Percentiles rank a stretch among this genome's conserved stretches.
phyloP scores from a whole-genome alignment of 1,284 basidiomycete species.

The Ustilago hordei region DNA sequence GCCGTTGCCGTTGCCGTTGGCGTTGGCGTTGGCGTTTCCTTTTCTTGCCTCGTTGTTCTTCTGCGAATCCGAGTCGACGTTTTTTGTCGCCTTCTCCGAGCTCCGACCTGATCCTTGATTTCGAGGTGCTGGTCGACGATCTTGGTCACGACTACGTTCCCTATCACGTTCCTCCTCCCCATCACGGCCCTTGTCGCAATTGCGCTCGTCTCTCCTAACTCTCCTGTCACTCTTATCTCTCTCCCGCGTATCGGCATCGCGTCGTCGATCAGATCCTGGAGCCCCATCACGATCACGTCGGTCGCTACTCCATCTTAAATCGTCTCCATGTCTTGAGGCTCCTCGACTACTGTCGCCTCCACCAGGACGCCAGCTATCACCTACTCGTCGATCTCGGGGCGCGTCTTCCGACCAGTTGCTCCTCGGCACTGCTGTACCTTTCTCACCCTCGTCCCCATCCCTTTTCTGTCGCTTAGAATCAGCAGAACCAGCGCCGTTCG shows the following conservation, averaged over 20 bases:
- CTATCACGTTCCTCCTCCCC: constrained; percentile 2
- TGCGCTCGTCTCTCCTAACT: constrained; percentile 17
- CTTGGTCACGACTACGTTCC: constrained; percentile 13
- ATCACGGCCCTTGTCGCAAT: constrained; percentile 18
- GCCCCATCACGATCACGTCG: constrained; percentile 25
- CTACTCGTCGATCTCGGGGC: constrained; percentile 27
- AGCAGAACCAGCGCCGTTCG: constrained; percentile 1
- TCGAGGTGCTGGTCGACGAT: constrained; percentile 3
- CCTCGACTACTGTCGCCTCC: constrained; percentile 16
- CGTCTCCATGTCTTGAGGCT: constrained; percentile 15
- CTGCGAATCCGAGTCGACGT: constrained; percentile 5
- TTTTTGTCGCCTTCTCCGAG: constrained; percentile 14
- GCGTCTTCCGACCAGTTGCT: constrained; percentile 26
- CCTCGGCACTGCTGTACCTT: constrained; percentile 8
- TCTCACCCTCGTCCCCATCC: constrained; percentile 24
- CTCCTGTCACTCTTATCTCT: constrained; percentile 17
- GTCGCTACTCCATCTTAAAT: constrained; percentile 20
- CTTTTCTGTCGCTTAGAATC: constrained; percentile 28
- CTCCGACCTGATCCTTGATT: constrained; percentile 2
- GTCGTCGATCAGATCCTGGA: constrained; percentile 17
- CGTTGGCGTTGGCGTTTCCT: constrained; percentile 12
- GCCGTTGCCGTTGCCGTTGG: no score
- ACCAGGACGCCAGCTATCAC: constrained; percentile 31
- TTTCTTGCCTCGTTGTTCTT: constrained; percentile 13
- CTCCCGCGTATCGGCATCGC: constrained; percentile 15